phyloP scores from a whole-genome alignment of 2,329 filamentous ascomycete species.

The Pyrenophora tritici-repentis region DNA sequence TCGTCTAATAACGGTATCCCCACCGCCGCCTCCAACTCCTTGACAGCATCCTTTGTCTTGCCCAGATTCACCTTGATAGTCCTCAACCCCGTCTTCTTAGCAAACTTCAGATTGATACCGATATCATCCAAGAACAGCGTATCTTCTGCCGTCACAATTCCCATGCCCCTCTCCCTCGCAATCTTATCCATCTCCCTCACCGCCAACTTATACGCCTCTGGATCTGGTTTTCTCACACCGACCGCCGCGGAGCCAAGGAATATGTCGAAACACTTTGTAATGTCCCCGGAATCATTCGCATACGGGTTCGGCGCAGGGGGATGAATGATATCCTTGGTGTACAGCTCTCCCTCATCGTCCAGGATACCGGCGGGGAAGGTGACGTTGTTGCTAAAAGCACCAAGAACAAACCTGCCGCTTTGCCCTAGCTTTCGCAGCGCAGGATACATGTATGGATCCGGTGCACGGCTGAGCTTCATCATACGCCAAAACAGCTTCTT shows the following conservation, averaged over 20 bases:
- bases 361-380: conserved; percentile 78
- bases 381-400: conserved; percentile 87
- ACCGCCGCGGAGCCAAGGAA: conserved; percentile 87
- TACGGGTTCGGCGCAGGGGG: conserved; percentile 25
- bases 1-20: conserved; percentile 66
- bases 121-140: conserved; percentile 93
- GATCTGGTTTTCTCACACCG: conserved; percentile 85
- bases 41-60: conserved; percentile 77
- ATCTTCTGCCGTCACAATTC: conserved; percentile 65
- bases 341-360: conserved; percentile 59
- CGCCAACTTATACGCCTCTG: conserved; percentile 77
- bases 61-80: conserved; percentile 88
- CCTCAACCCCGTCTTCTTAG: conserved; percentile 71
- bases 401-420: conserved; percentile 56
- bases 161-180: conserved; percentile 59
- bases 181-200: conserved; percentile 68
- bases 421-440: conserved; percentile 72
- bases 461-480: conserved; percentile 74
- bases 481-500: conserved; percentile 86
- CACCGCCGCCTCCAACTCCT: conserved; percentile 75
- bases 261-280: conserved; percentile 77
- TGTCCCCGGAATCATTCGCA: conserved; percentile 50
- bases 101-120: conserved; percentile 87
- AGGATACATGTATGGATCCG: conserved; percentile 88
- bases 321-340: conserved; percentile 44